These are phyloP conservation scores for Perilla frutescens DNA, from an alignment of 257 asterid genomes.

Conservation along the genomic window DNA sequence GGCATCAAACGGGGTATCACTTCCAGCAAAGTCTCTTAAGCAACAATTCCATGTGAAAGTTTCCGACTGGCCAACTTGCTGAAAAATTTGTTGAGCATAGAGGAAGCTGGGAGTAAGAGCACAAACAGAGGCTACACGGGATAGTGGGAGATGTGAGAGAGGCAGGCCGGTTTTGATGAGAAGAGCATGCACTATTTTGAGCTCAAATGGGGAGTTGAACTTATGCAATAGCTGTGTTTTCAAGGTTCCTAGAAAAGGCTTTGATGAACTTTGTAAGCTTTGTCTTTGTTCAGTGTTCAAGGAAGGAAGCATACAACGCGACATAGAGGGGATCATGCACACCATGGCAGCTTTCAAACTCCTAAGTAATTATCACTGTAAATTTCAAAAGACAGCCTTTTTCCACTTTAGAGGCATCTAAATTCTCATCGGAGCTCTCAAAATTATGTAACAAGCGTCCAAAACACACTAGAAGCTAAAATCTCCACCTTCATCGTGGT, in stretches of 20 bases:
- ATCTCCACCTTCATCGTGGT: not conserved
- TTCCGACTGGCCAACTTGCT: conserved; percentile 36
- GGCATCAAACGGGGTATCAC: conserved; percentile 56
- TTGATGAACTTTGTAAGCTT: conserved; percentile 15
- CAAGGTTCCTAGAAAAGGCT: conserved; percentile 28
- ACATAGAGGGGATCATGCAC: conserved; percentile 25
- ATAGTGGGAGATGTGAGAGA: conserved; percentile 54
- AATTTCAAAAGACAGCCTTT: conserved; percentile 11
- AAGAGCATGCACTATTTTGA: conserved; percentile 56
- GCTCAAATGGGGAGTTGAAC: conserved; percentile 54
- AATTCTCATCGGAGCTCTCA: not conserved
- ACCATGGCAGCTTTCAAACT: conserved; percentile 28
- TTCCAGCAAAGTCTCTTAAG: conserved; percentile 57
- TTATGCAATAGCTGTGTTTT: conserved; percentile 34
- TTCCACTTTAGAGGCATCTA: not conserved
- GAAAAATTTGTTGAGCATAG: conserved; percentile 55
- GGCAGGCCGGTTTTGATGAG: conserved; percentile 53
- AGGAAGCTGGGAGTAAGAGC: conserved; percentile 63
- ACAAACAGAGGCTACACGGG: conserved; percentile 65
- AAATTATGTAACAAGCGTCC: not conserved
- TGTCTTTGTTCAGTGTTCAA: conserved; percentile 23
- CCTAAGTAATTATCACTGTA: not conserved
- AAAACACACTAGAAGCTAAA: not conserved
- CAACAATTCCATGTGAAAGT: conserved; percentile 56
- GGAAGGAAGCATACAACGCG: conserved; percentile 27